Base-by-base conservation (phyloP, 306 rosid species). In the Vigna unguiculata region DNA sequence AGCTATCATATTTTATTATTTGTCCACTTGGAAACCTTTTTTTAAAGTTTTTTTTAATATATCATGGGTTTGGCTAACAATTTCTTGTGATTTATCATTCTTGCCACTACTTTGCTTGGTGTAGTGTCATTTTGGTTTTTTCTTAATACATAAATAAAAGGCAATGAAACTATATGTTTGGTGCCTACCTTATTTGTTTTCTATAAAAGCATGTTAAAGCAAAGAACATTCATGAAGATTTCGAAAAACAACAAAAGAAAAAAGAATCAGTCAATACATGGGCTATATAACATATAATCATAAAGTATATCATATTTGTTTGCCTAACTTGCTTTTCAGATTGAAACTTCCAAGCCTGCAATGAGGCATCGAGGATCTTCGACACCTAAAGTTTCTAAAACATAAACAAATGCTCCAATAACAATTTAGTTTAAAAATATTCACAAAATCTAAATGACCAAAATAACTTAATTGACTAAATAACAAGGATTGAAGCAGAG, bases 351-450 rank as follows among this genome's bases (percentile, higher is more conserved):
- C 84, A 92, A 78, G 70, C 99, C 97, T 38, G 46, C 86, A 45
- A 78, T 46, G 7, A 91, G 97, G 65, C 97, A 92, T 59, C 93
- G 88, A 77, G 90, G 97, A n/a, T n/a, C n/a, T n/a, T n/a, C n/a
- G n/a, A n/a, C n/a, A n/a, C n/a, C n/a, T n/a, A n/a, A n/a, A n/a
- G 78, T 86, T 68, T 54, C 52, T 21, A 74, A 72, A 28, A 61
- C 54, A 73, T 80, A 80, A 59, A 16, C 11, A 43, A 41, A 63
- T 36, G 58, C 34, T 74, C 65, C 74, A 71, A 57, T 69, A 49
- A 54, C 45, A 72, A 28, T 47, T 69, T 51, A 83, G 78, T 47
- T 75, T 48, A 34, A 70, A 60, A 30, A 53, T 36, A 25, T 1
- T 16, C 48, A 43, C 75, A 48, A 55, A 68, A 68, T 13, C 24